Conservation (phyloP, 1,284 basidiomycete species). For the Leucoagaricus sp. region DNA sequence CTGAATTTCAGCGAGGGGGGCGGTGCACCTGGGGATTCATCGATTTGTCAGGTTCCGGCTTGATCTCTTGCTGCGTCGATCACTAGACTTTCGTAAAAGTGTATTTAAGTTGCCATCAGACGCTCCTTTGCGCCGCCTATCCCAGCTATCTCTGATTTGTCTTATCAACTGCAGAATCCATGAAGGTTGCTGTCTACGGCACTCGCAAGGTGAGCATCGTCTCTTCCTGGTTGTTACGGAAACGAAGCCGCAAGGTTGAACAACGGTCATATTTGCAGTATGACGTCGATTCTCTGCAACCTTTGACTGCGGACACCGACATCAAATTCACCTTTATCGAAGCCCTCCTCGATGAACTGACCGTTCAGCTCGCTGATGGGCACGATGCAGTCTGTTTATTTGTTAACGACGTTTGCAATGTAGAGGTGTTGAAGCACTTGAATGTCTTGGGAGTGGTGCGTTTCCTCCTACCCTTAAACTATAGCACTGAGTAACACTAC, state of each 20-base stretch:
- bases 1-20: conserved; percentile 34
- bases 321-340: conserved; percentile 37
- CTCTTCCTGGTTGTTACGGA: not conserved
- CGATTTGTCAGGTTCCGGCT: too few species aligned
- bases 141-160: not conserved
- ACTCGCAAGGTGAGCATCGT: conserved; percentile 29
- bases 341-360: conserved; percentile 33
- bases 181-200: conserved; percentile 42
- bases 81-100: too few species aligned
- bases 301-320: conserved; percentile 18
- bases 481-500: not conserved
- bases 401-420: conserved; percentile 40
- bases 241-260: not conserved
- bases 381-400: conserved; percentile 40
- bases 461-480: conserved; percentile 3
- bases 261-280: conserved; percentile 26
- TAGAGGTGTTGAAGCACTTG: conserved; percentile 32
- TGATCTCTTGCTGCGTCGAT: too few species aligned
- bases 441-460: conserved; percentile 34
- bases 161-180: conserved; percentile 16
- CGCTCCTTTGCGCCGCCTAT: not conserved
- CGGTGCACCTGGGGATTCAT: too few species aligned
- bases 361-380: conserved; percentile 32
- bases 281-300: conserved; percentile 31
- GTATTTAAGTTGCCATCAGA: conserved; percentile 20